These are phyloP conservation scores for Mycothermus thermophilus DNA, from an alignment of 495 filamentous ascomycete species.

Conservation along the genomic window DNA sequence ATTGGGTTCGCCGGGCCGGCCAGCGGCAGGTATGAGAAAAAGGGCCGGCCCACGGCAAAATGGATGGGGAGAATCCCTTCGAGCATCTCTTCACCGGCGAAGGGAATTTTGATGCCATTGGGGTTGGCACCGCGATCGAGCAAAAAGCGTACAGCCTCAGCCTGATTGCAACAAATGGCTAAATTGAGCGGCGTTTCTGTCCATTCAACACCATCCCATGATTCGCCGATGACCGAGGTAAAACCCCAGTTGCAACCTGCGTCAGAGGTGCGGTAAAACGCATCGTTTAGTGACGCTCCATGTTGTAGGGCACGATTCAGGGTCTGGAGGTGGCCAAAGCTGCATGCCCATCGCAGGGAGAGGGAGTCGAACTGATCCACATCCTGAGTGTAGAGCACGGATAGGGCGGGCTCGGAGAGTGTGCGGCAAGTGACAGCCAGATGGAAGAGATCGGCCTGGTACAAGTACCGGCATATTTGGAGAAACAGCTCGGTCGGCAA, in stretches of 20 bases:
- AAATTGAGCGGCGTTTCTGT: constrained; percentile 5
- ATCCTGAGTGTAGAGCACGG: constrained; percentile 7
- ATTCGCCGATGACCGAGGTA: not conserved
- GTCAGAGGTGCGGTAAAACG: not conserved
- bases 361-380: constrained; percentile 10
- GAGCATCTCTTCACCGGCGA: too few relatives aligned
- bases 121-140: constrained; percentile 3
- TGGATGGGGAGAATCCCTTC: constrained; percentile 1
- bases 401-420: not conserved
- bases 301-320: constrained; percentile 6
- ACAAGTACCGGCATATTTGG: constrained; percentile 3
- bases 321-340: constrained; percentile 4
- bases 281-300: constrained; percentile 4
- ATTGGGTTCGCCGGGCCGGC: constrained; percentile 1
- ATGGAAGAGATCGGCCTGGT: constrained; percentile 10
- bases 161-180: constrained; percentile 5
- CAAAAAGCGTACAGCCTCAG: constrained; percentile 4
- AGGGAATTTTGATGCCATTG: not conserved
- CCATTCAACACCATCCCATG: not conserved
- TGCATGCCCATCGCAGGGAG: constrained; percentile 11
- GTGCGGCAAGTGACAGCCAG: constrained; percentile 7
- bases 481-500: constrained; percentile 8
- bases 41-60: constrained; percentile 2
- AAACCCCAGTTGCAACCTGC: constrained; percentile 5
- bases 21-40: too few relatives aligned